Evolutionary conservation across 495 filamentous ascomycete genomes (phyloP).

Genomic region (Oidiodendron maius): DNA sequence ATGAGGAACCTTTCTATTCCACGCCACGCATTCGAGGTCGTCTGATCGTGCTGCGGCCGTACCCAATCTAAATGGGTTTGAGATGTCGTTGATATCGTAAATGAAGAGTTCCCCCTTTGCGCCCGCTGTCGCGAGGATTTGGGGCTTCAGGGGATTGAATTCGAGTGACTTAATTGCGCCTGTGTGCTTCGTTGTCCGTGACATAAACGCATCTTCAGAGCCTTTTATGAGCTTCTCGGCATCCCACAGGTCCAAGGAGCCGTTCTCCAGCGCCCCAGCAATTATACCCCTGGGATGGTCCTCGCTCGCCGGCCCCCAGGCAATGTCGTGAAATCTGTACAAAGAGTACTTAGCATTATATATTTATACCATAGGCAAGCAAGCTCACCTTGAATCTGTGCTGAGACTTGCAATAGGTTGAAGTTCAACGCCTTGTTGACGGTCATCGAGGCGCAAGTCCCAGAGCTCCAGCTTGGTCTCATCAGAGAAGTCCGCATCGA

Average conservation of each 20-base stretch:
- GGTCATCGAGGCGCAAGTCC: slow-evolving; percentile 77
- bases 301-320: slow-evolving; percentile 78
- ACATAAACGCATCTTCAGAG: slow-evolving; percentile 69
- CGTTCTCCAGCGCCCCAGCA: slow-evolving; percentile 93
- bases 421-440: slow-evolving; percentile 70
- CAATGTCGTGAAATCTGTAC: slow-evolving; percentile 89
- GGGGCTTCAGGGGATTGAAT: slow-evolving; percentile 92
- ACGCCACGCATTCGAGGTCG: slow-evolving; percentile 91
- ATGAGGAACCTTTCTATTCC: slow-evolving; percentile 97
- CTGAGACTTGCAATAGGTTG: slow-evolving; percentile 77
- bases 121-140: slow-evolving; percentile 87
- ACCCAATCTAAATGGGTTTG: slow-evolving; percentile 82
- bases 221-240: slow-evolving; percentile 75
- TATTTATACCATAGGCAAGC: neutral
- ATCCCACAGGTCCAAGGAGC: slow-evolving; percentile 93
- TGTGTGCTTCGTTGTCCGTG: slow-evolving; percentile 85
- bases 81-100: slow-evolving; percentile 84
- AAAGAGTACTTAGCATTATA: slow-evolving; percentile 6
- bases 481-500: slow-evolving; percentile 95
- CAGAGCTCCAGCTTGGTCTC: slow-evolving; percentile 95
- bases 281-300: slow-evolving; percentile 78
- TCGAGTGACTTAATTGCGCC: slow-evolving; percentile 93
- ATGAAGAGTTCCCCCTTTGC: slow-evolving; percentile 96
- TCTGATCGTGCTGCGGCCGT: slow-evolving; percentile 82
- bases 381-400: slow-evolving; percentile 78